phyloP scores from a whole-genome alignment of 345 rosid genomes.

The Populus pruinosa region DNA sequence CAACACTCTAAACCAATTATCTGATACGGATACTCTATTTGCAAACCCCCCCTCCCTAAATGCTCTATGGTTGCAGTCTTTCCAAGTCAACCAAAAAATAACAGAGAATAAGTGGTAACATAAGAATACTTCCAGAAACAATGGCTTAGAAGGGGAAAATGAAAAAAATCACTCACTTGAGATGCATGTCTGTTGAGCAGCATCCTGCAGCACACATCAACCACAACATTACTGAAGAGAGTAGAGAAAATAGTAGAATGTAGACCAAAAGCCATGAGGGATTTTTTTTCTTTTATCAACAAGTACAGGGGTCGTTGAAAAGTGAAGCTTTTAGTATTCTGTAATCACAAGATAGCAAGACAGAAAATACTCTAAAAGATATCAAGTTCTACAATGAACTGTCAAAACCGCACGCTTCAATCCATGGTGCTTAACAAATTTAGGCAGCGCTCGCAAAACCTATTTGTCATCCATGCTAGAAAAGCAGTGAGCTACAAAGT shows the following conservation, averaged over 20 bases:
- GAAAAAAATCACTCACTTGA: conserved; percentile 50
- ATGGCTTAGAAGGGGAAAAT: neutral
- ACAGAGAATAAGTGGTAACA: neutral
- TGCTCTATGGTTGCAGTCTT: no score
- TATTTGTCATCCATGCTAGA: neutral
- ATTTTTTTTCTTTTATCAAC: neutral
- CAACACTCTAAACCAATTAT: no score
- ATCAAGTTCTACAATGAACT: neutral
- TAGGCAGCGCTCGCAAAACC: neutral
- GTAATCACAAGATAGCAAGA: neutral
- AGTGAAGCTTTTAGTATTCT: no score
- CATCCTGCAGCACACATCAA: conserved; percentile 44
- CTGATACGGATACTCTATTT: no score
- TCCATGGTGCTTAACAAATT: neutral
- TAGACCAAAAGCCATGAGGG: neutral
- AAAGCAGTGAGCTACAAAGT: neutral
- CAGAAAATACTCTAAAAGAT: neutral
- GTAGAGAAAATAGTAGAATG: neutral
- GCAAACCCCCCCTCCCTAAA: no score
- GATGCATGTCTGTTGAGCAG: conserved; percentile 53
- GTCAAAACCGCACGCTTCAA: neutral
- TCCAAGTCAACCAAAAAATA: no score
- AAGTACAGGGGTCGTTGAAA: no score
- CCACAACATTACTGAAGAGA: neutral
- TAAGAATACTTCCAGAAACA: neutral